Base-by-base conservation (phyloP, 78 protist genomes). In the Abeoforma whisleri region DNA sequence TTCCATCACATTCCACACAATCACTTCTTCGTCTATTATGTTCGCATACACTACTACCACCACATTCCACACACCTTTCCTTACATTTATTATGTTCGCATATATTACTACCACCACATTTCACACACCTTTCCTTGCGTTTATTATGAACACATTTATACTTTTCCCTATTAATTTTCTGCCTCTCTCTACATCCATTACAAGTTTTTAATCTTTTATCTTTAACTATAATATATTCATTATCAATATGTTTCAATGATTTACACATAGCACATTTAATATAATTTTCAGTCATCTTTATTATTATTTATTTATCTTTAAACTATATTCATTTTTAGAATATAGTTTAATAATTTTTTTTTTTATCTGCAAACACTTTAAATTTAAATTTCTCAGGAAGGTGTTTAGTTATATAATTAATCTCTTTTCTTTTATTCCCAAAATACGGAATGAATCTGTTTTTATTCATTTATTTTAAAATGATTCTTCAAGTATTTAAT, bases 71-170 rank as follows among this genome's bases (percentile, higher is more conserved):
- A 12, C 76, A 72, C 57, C 12, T 2, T 5, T 72, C 32, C 12
- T 72, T 72, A 16, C 2, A 16, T 35, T 12, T 72, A 35, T 35
- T 35, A 72, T 72, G 76, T 72, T 37, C 76, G 37, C 76, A 72
- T 34, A 72, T 72, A 16, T 35, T 2, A 35, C 12, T 72, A 35
- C 76, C 76, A 72, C 76, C 76, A 35, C 76, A 72, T 35, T 72
- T 12, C 76, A 19, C 12, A 35, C 76, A 72, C 37, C 12, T 2
- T 19, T 12, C 62, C 12, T 48, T 48, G 5, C 62, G 62, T 48
- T 48, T 48, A 48, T 48, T 48, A 48, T 48, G 62, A 48, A 12
- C 30, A 48, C 62, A 48, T 48, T 48, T 48, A n/a, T n/a, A n/a
- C n/a, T n/a, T n/a, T n/a, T n/a, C n/a, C n/a, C n/a, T n/a, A n/a